Evolutionary conservation across 257 asterid species (phyloP), one percentile per base, ranked within the genome.

Genomic region (Orobanche coerulescens): DNA sequence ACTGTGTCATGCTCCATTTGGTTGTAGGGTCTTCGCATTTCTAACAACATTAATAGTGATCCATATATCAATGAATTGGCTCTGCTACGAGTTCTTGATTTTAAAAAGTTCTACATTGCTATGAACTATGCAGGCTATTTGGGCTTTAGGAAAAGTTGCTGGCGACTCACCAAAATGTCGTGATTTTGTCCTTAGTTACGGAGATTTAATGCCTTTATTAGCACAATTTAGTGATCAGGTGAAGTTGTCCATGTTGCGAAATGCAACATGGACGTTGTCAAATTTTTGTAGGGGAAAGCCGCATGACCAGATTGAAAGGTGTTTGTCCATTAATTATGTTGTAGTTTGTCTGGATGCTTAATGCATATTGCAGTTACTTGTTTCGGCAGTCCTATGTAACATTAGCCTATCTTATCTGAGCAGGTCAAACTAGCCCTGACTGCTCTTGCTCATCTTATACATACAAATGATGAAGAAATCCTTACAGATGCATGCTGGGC

Each of bases 251-350:
- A 90, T 90, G 97, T 83, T 90, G 71, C 82, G 97, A 76, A 90
- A 87, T 71, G 95, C 97, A 37, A 90, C 97, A 10, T 90, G 97
- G 97, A 84, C 97, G 12, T 58, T 90, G 43, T 90, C 97, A 16
- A 90, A 90, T 78, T 85, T 90, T 76, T 90, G 97, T 81, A 75
- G 97, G 58, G 97, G 97, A 80, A 90, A 90, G 76, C 97, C 97
- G 20, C 97, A 83, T 51, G 96, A 96, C 64, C 78, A 79, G 12
- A 87, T 90, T 70, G 96, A 90, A 84, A 95, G 81, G 93, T n/a
- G 97, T 89, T 46, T 46, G 48, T 18, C n/a, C n/a, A n/a, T n/a
- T n/a, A n/a, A n/a, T n/a, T n/a, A n/a, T n/a, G n/a, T n/a, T n/a
- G n/a, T n/a, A n/a, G n/a, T n/a, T n/a, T n/a, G n/a, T n/a, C n/a